Conservation (phyloP, 2,329 filamentous ascomycete genomes). For the Knoxdaviesia proteae region DNA sequence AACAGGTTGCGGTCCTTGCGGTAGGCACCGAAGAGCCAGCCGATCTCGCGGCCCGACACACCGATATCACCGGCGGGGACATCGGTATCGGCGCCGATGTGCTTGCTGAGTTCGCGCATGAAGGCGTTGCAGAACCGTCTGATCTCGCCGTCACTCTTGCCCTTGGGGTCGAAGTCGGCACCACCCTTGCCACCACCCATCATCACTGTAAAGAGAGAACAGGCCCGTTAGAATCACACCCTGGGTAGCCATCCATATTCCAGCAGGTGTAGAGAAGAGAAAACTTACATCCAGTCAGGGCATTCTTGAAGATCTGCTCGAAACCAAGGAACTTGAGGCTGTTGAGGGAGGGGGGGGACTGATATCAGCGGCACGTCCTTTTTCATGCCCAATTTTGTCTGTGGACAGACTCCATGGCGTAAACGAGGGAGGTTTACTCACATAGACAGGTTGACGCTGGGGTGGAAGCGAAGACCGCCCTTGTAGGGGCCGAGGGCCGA, state of each 20-base stretch:
- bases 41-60: conserved; percentile 78
- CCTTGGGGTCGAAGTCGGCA: conserved; percentile 97
- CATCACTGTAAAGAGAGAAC: conserved; percentile 15
- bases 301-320: conserved; percentile 99
- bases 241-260: neutral
- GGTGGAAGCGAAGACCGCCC: conserved; percentile 89
- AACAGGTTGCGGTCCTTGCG: conserved; percentile 72
- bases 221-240: neutral
- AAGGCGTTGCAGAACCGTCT: conserved; percentile 90
- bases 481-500: conserved; percentile 94
- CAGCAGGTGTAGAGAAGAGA: neutral
- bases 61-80: conserved; percentile 96
- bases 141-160: conserved; percentile 94
- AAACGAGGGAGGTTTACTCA: conserved; percentile 9
- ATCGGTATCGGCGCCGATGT: conserved; percentile 91
- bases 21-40: conserved; percentile 89
- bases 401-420: no score
- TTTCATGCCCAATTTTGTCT: neutral
- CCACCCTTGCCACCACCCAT: conserved; percentile 98
- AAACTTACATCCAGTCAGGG: conserved; percentile 68
- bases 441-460: conserved; percentile 59
- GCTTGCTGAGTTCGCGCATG: conserved; percentile 87
- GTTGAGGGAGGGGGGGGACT: conserved; percentile 11
- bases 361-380: conserved; percentile 14
- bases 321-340: conserved; percentile 92